These are phyloP conservation scores for Trametes polyzona DNA, from an alignment of 1,284 basidiomycete species.

Conservation along the genomic window DNA sequence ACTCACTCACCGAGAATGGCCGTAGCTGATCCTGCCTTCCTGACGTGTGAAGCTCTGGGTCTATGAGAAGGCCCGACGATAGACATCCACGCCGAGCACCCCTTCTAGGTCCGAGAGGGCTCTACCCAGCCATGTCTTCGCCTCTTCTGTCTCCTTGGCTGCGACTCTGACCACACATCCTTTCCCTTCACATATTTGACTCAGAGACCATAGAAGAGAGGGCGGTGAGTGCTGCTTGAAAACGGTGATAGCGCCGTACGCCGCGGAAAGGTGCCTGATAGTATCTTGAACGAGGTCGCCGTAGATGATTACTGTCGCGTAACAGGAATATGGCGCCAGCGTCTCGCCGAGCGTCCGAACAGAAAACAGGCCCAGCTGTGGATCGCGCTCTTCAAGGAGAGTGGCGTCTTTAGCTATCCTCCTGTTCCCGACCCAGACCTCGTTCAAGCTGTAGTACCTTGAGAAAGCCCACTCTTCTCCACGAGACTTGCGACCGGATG, in stretches of 20 bases:
- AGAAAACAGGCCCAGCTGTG: slow-evolving; percentile 32
- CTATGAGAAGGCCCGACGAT: slow-evolving; percentile 56
- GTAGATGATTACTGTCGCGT: slow-evolving; percentile 79
- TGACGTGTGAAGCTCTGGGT: neutral
- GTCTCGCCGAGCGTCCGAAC: slow-evolving; percentile 58
- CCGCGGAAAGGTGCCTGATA: slow-evolving; percentile 47
- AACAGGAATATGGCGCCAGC: slow-evolving; percentile 81
- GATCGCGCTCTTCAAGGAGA: slow-evolving; percentile 62
- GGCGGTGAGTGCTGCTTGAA: slow-evolving; percentile 57
- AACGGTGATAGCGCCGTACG: slow-evolving; percentile 63
- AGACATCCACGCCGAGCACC: slow-evolving; percentile 66
- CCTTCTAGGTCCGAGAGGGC: slow-evolving; percentile 54
- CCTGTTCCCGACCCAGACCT: slow-evolving; percentile 69
- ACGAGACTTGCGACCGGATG: slow-evolving; percentile 77
- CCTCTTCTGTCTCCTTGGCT: slow-evolving; percentile 71
- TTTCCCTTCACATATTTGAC: slow-evolving; percentile 46
- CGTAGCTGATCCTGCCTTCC: too few species aligned
- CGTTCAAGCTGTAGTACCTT: slow-evolving; percentile 85
- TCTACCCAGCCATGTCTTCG: slow-evolving; percentile 69
- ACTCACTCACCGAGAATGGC: neutral
- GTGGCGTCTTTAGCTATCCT: slow-evolving; percentile 77
- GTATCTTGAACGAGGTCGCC: slow-evolving; percentile 60
- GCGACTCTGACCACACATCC: slow-evolving; percentile 73
- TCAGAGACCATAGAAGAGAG: slow-evolving; percentile 81
- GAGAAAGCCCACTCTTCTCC: slow-evolving; percentile 92